These are phyloP conservation scores for Dendrobium nobile DNA, from an alignment of 106 monocot species.

Conservation along the genomic window DNA sequence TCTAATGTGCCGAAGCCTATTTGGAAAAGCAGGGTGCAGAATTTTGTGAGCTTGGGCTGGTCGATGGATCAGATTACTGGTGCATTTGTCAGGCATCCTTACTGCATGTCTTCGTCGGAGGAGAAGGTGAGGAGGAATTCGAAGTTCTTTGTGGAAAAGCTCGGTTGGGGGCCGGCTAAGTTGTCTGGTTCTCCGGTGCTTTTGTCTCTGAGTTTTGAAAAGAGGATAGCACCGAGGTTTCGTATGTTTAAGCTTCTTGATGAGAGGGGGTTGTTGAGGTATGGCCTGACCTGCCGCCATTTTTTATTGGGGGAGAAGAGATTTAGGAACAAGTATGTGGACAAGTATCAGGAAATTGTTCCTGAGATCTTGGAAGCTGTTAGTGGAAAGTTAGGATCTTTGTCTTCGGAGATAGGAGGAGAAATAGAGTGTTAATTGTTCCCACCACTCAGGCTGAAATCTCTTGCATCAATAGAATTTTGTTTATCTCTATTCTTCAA, in stretches of 20 bases:
- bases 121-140: conserved; percentile 23
- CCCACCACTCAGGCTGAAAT: too few relatives aligned
- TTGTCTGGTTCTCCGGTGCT: conserved; percentile 7
- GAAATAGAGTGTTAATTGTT: not conserved
- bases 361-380: conserved; percentile 19
- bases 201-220: conserved; percentile 25
- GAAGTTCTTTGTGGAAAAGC: conserved; percentile 19
- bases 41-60: conserved; percentile 26
- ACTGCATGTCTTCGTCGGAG: conserved; percentile 4
- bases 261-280: conserved; percentile 5
- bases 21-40: conserved; percentile 24
- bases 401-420: not conserved
- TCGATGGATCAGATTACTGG: conserved; percentile 15
- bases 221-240: conserved; percentile 29
- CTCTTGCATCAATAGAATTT: too few relatives aligned
- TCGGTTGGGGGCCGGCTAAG: conserved; percentile 8
- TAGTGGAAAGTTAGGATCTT: conserved; percentile 1
- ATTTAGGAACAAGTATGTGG: conserved; percentile 22
- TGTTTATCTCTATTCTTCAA: too few relatives aligned
- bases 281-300: not conserved
- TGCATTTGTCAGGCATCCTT: conserved; percentile 25
- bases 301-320: conserved; percentile 10
- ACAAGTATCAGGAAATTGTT: conserved; percentile 9
- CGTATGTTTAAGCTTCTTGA: conserved; percentile 9
- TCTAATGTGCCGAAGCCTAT: not conserved